Evolutionary conservation across 1,284 basidiomycete species (phyloP), one percentile per base, ranked within the genome.

Genomic region (Naganishia cerealis): DNA sequence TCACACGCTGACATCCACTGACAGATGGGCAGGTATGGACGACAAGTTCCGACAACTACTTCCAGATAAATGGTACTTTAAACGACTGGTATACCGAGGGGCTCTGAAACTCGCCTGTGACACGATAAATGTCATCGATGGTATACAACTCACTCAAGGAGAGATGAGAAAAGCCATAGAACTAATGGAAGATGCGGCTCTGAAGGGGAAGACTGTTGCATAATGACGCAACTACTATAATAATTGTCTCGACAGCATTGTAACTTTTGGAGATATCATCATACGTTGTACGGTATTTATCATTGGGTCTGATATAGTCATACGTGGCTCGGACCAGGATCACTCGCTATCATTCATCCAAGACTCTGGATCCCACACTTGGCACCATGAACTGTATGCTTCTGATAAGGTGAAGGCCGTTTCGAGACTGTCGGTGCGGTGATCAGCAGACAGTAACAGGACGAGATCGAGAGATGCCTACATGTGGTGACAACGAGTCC

Each of bases 51-150:
- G 93, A 53, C 87, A 90, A 76, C 88, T 90, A 72, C 83, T 97
- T 67, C 93, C 94, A 55, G 90, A 96, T 80, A 88, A 87, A 69
- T 86, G 86, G 78, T 95, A 95, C 78, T 86, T 90, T 59, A 89
- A 88, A 48, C 87, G 94, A 48, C 84, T 94, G 53, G 89, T 88
- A 52, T 96, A 95, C 80, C 87, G 94, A 57, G 92, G 92, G 36
- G 82, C 94, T 68, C 83, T 94, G 59, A 91, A 94, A 88, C 82
- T 86, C 24, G 86, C 86, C 26, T 91, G 90, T 76, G 80, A 83
- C 15, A 80, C 83, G 43, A 81, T 96, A 70, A 82, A 84, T 74
- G 80, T 88, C 82, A 80, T 96, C 73, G 93, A 96, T 81, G 93
- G 92, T 58, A 85, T 95, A 73, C 84, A 84, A 71, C 86, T 94